Conservation (phyloP, 225 moss, liverwort and hornwort genomes). For the Pleurozium schreberi region DNA sequence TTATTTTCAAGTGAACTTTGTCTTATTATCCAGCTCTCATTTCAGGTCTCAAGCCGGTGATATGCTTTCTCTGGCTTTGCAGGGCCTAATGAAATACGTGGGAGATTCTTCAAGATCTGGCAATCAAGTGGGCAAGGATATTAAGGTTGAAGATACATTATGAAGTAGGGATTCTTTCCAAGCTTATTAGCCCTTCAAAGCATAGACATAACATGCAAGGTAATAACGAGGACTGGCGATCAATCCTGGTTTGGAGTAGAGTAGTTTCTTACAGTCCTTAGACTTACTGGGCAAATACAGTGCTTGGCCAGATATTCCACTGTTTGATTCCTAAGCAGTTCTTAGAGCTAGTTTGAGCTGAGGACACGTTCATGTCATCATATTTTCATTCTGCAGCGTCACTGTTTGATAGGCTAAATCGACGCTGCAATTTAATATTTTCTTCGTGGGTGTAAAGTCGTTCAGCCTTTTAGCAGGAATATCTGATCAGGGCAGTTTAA, state of each 20-base stretch:
- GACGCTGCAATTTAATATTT: not conserved
- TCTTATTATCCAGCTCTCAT: not conserved
- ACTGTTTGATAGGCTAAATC: slow-evolving; percentile 9
- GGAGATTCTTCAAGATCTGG: slow-evolving; percentile 18
- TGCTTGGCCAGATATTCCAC: not conserved
- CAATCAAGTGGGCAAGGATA: slow-evolving; percentile 10
- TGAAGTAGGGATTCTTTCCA: slow-evolving; percentile 7
- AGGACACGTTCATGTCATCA: not conserved
- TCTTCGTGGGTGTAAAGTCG: not conserved
- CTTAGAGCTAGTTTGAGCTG: not conserved
- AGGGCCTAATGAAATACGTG: slow-evolving; percentile 32
- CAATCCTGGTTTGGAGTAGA: not conserved
- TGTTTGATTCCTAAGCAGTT: not conserved
- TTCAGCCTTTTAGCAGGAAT: not conserved
- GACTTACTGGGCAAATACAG: not conserved
- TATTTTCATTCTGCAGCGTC: not conserved
- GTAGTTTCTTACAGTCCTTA: not conserved
- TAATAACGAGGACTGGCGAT: slow-evolving; percentile 11
- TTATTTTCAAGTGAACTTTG: not conserved
- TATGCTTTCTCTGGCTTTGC: not conserved
- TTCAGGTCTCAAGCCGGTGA: not conserved
- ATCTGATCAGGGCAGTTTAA: not conserved
- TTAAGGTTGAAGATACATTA: not conserved
- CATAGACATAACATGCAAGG: slow-evolving; percentile 23
- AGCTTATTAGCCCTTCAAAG: slow-evolving; percentile 15